A percentile compares a stretch with the other conserved stretches of the same genome.
These are phyloP conservation scores for Diplogelasinospora grovesii DNA, from an alignment of 495 filamentous ascomycete genomes.

Conservation along the genomic window DNA sequence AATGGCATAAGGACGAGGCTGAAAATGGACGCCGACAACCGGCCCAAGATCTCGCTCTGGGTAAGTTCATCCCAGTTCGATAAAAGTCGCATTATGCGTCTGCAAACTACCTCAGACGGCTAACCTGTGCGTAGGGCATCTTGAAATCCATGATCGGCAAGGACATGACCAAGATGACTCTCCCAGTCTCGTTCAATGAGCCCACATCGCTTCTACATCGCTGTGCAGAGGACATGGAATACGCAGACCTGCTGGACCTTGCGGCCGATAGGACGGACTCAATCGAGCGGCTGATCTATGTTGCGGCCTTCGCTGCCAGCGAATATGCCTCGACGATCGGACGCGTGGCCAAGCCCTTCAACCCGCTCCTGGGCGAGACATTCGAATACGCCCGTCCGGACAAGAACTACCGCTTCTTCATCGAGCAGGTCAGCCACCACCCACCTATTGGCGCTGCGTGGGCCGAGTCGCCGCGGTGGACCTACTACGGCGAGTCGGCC, in stretches of 20 bases:
- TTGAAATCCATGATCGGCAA: constrained; percentile 99
- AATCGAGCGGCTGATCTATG: constrained; percentile 90
- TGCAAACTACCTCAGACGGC: no score
- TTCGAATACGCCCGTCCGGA: constrained; percentile 95
- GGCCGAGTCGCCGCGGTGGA: constrained; percentile 91
- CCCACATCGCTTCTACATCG: constrained; percentile 95
- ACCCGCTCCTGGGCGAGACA: constrained; percentile 90
- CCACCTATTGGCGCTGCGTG: constrained; percentile 91
- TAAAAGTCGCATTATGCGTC: no score
- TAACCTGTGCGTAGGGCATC: constrained; percentile 68
- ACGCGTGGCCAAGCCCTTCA: constrained; percentile 96
- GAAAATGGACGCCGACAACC: constrained; percentile 85
- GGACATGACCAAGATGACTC: constrained; percentile 99
- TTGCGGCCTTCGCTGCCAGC: constrained; percentile 89
- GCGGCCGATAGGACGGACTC: constrained; percentile 82
- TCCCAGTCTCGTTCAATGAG: constrained; percentile 98
- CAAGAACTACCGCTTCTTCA: constrained; percentile 95
- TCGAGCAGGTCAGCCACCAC: constrained; percentile 98
- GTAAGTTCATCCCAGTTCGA: constrained; percentile 45
- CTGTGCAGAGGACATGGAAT: constrained; percentile 96
- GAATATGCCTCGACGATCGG: constrained; percentile 96
- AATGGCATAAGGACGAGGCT: constrained; percentile 69
- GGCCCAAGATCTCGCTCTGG: constrained; percentile 94
- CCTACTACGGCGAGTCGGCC: constrained; percentile 96
- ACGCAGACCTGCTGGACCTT: constrained; percentile 84